phyloP scores from a whole-genome alignment of 495 filamentous ascomycete genomes.

The Oidiodendron maius region DNA sequence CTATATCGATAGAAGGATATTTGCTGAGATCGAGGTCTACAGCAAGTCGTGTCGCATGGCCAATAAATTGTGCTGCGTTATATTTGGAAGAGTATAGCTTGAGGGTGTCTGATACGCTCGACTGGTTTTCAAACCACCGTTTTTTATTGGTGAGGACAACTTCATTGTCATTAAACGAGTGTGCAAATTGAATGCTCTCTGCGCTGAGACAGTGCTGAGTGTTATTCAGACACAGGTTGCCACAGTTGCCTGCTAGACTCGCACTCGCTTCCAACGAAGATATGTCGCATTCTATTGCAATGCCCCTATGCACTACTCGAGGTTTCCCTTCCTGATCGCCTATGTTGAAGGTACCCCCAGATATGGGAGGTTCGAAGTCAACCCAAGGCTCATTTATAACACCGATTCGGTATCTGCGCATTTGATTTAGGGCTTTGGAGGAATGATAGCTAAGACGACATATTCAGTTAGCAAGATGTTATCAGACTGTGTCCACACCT shows the following conservation, averaged over 20 bases:
- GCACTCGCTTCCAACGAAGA: too few relatives aligned
- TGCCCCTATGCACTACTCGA: too few relatives aligned
- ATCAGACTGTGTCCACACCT: constrained; percentile 59
- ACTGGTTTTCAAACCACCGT: not conserved
- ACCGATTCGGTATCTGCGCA: constrained; percentile 78
- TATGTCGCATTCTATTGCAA: too few relatives aligned
- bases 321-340: too few relatives aligned
- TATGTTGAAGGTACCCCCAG: not conserved
- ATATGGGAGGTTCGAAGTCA: not conserved
- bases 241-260: too few relatives aligned
- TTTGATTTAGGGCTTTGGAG: constrained; percentile 60
- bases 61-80: not conserved
- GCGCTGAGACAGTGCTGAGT: too few relatives aligned
- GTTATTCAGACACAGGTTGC: too few relatives aligned
- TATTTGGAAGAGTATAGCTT: not conserved
- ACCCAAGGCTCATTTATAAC: constrained; percentile 26
- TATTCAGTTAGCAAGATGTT: too few relatives aligned
- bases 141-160: not conserved
- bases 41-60: not conserved
- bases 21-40: not conserved
- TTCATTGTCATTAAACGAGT: too few relatives aligned
- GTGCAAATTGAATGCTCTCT: too few relatives aligned
- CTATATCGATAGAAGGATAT: not conserved
- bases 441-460: constrained; percentile 74
- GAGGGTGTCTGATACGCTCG: not conserved